A percentile compares a stretch with the other conserved stretches of the same genome.
These are phyloP conservation scores for Spathaspora boniae DNA, from an alignment of 805 yeast genomes.

Conservation along the genomic window DNA sequence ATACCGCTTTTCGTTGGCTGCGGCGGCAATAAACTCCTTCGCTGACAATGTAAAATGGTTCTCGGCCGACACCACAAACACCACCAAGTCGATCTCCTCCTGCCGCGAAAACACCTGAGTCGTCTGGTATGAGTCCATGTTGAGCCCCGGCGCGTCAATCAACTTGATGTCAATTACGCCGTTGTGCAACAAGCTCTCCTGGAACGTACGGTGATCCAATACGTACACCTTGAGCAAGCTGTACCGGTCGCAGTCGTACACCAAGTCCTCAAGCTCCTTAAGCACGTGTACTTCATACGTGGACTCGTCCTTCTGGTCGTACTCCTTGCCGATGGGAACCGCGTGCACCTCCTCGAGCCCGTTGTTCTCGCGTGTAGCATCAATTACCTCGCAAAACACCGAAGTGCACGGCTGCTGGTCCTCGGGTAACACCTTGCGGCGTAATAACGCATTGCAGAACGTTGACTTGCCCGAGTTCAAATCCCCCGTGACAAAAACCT, in stretches of 20 bases:
- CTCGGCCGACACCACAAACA: constrained; percentile 94
- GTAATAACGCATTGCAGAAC: constrained; percentile 84
- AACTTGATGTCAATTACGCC: constrained; percentile 90
- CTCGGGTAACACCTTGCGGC: constrained; percentile 79
- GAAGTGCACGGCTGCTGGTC: constrained; percentile 98
- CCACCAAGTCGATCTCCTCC: constrained; percentile 94
- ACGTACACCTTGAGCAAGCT: constrained; percentile 77
- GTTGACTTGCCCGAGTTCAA: constrained; percentile 95
- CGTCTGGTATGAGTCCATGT: constrained; percentile 89
- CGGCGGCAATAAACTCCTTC: constrained; percentile 84
- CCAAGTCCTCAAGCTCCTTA: constrained; percentile 61
- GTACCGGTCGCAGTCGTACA: constrained; percentile 68
- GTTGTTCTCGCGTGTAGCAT: constrained; percentile 65
- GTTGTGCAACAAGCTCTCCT: constrained; percentile 72
- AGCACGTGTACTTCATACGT: constrained; percentile 60
- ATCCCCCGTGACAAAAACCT: constrained; percentile 95
- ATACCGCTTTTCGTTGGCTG: constrained; percentile 86
- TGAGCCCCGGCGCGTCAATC: constrained; percentile 97
- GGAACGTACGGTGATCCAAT: constrained; percentile 65
- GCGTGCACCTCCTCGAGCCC: constrained; percentile 93
- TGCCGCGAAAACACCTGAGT: constrained; percentile 93
- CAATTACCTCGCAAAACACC: constrained; percentile 92
- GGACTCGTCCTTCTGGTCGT: constrained; percentile 54
- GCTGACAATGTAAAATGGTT: constrained; percentile 94
- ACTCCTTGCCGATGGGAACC: constrained; percentile 48